Percentiles rank a stretch among this genome's conserved stretches.
Conservation (phyloP, 495 filamentous ascomycete species). For the Xylaria nigripes region DNA sequence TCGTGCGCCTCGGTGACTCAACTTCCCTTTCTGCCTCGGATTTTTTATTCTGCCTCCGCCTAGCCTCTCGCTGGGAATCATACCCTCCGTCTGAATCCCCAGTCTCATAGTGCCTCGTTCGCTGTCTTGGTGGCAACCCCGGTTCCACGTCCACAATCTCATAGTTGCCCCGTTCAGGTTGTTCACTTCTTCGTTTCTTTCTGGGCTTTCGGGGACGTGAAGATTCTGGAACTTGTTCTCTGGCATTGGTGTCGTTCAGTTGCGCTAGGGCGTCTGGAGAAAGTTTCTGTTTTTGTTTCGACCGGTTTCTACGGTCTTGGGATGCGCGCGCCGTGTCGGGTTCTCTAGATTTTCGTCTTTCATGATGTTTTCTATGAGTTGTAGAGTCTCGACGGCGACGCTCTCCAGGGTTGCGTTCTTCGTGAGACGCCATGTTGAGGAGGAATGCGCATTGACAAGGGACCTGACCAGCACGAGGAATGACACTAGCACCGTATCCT, state of each 20-base stretch:
- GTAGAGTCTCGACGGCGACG: constrained; percentile 24
- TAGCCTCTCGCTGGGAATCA: constrained; percentile 25
- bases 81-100: constrained; percentile 15
- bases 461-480: neutral
- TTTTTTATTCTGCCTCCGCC: constrained; percentile 26
- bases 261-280: constrained; percentile 54
- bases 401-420: constrained; percentile 22
- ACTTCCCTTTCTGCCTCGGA: constrained; percentile 21
- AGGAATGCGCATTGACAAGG: neutral
- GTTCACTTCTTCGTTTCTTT: constrained; percentile 15
- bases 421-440: constrained; percentile 21
- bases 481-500: neutral
- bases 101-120: constrained; percentile 14
- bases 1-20: constrained; percentile 20
- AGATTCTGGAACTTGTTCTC: constrained; percentile 16
- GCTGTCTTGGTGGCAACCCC: constrained; percentile 16
- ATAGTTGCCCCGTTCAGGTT: constrained; percentile 15
- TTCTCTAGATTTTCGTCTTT: constrained; percentile 21
- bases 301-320: constrained; percentile 7
- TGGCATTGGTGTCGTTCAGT: constrained; percentile 50
- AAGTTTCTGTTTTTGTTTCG: constrained; percentile 27
- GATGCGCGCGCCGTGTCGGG: constrained; percentile 16
- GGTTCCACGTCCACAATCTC: constrained; percentile 16
- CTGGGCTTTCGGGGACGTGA: constrained; percentile 15
- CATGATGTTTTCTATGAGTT: constrained; percentile 19